These are phyloP conservation scores for Hypoxylon fuscum DNA, from an alignment of 495 filamentous ascomycete species.

Conservation along the genomic window DNA sequence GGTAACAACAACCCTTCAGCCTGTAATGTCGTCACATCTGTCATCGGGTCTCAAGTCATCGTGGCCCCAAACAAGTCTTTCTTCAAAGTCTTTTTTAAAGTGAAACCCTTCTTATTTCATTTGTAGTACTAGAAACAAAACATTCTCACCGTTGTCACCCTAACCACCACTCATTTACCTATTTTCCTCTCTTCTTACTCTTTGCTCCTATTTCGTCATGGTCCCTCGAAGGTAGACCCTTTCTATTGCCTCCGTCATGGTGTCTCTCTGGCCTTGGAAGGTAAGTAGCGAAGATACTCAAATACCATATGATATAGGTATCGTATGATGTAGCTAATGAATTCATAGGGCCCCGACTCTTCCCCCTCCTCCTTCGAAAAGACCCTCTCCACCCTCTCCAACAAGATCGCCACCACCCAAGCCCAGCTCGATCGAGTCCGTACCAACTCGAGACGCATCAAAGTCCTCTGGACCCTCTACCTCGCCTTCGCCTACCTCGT, in stretches of 20 bases:
- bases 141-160: neutral
- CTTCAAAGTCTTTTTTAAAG: neutral
- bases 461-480: slow-evolving; percentile 89
- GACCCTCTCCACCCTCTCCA: slow-evolving; percentile 78
- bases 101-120: neutral
- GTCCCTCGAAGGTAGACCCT: slow-evolving; percentile 23
- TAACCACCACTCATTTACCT: neutral
- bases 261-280: slow-evolving; percentile 85
- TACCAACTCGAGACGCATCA: slow-evolving; percentile 76
- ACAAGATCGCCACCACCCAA: slow-evolving; percentile 78
- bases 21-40: slow-evolving; percentile 38
- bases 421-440: slow-evolving; percentile 75
- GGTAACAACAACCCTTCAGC: too few species aligned
- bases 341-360: slow-evolving; percentile 73
- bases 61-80: neutral
- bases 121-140: too few species aligned
- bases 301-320: neutral
- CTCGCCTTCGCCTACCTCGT: slow-evolving; percentile 88
- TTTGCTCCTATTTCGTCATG: slow-evolving; percentile 28
- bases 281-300: slow-evolving; percentile 50
- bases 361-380: slow-evolving; percentile 95
- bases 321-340: slow-evolving; percentile 22
- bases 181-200: neutral
- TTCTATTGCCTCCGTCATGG: slow-evolving; percentile 63
- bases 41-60: slow-evolving; percentile 19